A percentile compares a stretch with the other conserved stretches of the same genome.
Evolutionary conservation across 208 protist species (phyloP).

Genomic region (Histomonas meleagridis): DNA sequence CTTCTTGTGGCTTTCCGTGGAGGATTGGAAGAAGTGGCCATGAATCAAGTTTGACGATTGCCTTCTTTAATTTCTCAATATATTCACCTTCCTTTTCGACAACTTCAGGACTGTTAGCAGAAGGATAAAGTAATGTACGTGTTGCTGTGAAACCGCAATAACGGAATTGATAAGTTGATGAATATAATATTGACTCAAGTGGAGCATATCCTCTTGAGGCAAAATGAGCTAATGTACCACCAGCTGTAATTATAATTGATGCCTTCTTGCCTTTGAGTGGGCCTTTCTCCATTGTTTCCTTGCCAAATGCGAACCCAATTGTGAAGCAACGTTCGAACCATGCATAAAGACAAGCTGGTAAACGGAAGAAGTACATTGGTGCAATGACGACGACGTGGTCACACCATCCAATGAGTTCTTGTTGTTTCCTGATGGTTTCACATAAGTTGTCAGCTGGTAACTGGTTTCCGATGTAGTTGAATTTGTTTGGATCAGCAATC

Average conservation of each 20-base stretch:
- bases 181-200: neutral
- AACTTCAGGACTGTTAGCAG: neutral
- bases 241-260: neutral
- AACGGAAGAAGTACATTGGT: neutral
- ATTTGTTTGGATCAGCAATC: neutral
- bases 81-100: neutral
- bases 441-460: neutral
- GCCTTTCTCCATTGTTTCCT: no score
- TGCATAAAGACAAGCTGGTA: neutral
- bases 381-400: neutral
- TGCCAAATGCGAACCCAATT: neutral
- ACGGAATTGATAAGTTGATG: neutral
- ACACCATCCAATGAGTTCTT: neutral
- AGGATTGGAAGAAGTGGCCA: no score
- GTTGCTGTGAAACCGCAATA: neutral
- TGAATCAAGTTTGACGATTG: neutral
- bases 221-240: neutral
- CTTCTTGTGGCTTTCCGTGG: no score
- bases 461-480: neutral
- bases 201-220: neutral
- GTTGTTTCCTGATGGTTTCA: neutral
- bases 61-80: neutral
- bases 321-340: neutral
- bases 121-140: neutral
- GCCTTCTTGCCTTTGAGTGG: neutral